These are phyloP conservation scores for Aphanocladium album DNA, from an alignment of 2,329 filamentous ascomycete genomes.

Conservation along the genomic window DNA sequence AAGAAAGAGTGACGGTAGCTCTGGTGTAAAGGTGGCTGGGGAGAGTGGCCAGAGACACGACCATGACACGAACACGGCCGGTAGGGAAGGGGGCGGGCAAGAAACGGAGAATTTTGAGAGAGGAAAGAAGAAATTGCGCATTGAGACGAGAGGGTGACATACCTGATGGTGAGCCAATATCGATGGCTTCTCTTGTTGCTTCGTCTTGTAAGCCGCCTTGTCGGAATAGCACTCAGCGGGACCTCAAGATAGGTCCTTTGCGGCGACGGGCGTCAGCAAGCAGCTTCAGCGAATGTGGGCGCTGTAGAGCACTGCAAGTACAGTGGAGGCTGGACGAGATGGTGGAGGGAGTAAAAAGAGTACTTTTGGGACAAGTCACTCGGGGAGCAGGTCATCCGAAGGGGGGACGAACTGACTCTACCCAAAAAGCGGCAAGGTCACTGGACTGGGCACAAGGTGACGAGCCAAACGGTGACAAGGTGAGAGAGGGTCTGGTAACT, in stretches of 20 bases:
- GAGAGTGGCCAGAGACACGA: background rate
- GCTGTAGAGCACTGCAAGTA: too few species aligned
- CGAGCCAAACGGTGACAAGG: constrained; percentile 17
- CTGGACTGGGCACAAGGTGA: constrained; percentile 6
- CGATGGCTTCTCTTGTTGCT: too few species aligned
- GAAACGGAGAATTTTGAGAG: background rate
- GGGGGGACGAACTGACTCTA: too few species aligned
- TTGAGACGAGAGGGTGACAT: too few species aligned
- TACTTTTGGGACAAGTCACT: constrained; percentile 40
- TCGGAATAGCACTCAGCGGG: background rate
- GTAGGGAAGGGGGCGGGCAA: background rate
- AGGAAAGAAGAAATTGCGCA: background rate
- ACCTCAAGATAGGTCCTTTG: constrained; percentile 8
- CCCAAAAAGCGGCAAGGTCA: constrained; percentile 9
- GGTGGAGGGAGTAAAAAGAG: constrained; percentile 22
- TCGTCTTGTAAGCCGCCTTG: background rate
- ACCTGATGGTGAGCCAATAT: too few species aligned
- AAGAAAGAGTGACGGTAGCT: background rate
- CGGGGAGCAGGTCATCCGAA: too few species aligned
- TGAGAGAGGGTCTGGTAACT: background rate
- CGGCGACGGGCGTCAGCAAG: too few species aligned
- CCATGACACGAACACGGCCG: constrained; percentile 9
- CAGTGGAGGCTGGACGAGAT: too few species aligned
- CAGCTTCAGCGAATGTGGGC: too few species aligned
- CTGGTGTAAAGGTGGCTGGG: constrained; percentile 5